Conservation (phyloP, 495 filamentous ascomycete species). For the Talaromyces borbonicus region DNA sequence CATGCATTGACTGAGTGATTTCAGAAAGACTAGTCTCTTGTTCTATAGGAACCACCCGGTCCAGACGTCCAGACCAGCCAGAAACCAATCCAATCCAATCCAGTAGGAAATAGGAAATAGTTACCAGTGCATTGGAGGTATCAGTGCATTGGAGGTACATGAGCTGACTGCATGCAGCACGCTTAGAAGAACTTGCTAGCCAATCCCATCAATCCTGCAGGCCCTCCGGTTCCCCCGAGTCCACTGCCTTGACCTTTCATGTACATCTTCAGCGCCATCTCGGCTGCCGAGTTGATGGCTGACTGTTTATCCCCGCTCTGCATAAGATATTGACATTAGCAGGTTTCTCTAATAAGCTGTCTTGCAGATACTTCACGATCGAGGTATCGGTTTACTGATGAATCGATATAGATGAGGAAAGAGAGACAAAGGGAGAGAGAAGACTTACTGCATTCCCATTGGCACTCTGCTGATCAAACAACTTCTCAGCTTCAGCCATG, state of each 20-base stretch:
- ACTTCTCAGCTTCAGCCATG: constrained; percentile 55
- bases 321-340: constrained; percentile 11
- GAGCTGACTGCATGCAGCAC: too few species aligned
- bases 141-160: too few species aligned
- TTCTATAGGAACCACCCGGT: neutral
- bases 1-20: neutral
- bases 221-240: constrained; percentile 34
- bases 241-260: constrained; percentile 47
- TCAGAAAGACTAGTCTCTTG: neutral
- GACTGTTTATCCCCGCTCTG: constrained; percentile 49
- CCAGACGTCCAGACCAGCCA: too few species aligned
- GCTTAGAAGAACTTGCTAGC: constrained; percentile 45
- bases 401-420: constrained; percentile 5
- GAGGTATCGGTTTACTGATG: too few species aligned
- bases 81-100: too few species aligned
- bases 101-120: neutral
- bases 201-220: constrained; percentile 42
- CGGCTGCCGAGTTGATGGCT: constrained; percentile 47
- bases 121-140: neutral
- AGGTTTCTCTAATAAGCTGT: too few species aligned
- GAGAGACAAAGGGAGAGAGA: constrained; percentile 6
- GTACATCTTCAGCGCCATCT: constrained; percentile 64
- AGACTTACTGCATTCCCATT: constrained; percentile 41
- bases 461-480: constrained; percentile 52
- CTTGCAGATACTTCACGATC: too few species aligned